Percentiles rank a stretch among this genome's conserved stretches.
These are phyloP conservation scores for Saccharomyces kudriavzevii DNA, from an alignment of 805 yeast genomes.

Conservation along the genomic window DNA sequence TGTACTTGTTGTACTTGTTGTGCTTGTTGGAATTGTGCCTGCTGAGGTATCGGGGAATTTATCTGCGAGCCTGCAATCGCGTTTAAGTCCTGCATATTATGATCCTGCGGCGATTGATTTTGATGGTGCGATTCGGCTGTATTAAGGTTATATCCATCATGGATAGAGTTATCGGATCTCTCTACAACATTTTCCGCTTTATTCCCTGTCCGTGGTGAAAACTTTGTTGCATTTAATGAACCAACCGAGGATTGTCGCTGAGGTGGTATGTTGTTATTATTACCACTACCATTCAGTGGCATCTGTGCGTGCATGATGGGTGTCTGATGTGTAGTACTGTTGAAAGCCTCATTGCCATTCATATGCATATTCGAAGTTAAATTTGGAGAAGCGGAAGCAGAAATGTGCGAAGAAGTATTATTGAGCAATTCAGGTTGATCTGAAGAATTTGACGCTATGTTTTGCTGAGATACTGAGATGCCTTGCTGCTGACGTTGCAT, in stretches of 20 bases:
- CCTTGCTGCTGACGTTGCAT: conserved; percentile 10
- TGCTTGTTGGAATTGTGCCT: conserved; percentile 4
- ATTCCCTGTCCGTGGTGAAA: not conserved
- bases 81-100: not conserved
- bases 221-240: not conserved
- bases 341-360: not conserved
- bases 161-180: not conserved
- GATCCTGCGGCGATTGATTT: not conserved
- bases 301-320: not conserved
- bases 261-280: not conserved
- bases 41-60: conserved; percentile 5
- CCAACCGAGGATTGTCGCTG: not conserved
- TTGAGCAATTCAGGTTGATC: not conserved
- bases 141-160: not conserved
- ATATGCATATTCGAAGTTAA: not conserved
- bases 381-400: not conserved
- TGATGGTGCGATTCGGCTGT: not conserved
- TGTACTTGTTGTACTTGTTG: conserved; percentile 2
- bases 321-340: not conserved
- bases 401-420: not conserved
- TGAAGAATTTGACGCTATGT: not conserved
- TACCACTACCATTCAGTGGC: not conserved
- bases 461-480: not conserved
- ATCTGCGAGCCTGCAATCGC: not conserved
- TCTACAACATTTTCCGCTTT: not conserved